Percentiles rank a stretch among this genome's conserved stretches.
Evolutionary conservation across 2,329 filamentous ascomycete genomes (phyloP).

Genomic region (Fusarium bactridioides): DNA sequence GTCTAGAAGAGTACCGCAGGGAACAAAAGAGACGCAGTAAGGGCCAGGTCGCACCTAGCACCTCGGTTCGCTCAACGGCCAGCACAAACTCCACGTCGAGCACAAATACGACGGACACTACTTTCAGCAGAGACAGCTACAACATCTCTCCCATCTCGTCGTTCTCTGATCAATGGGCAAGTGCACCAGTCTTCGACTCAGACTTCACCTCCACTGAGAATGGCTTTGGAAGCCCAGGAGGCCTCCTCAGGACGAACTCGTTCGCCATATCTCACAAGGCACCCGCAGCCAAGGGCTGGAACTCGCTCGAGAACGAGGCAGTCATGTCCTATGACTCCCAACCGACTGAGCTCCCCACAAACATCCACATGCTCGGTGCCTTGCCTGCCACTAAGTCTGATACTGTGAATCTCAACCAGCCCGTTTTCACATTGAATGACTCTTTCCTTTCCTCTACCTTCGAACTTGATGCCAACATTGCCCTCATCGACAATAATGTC

Average conservation of each 20-base stretch:
- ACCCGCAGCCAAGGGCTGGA: constrained; percentile 34
- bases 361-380: constrained; percentile 47
- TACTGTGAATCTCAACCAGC: constrained; percentile 45
- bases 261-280: constrained; percentile 36
- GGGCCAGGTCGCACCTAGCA: constrained; percentile 54
- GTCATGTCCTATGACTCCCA: constrained; percentile 42
- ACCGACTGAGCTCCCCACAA: constrained; percentile 54
- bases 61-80: constrained; percentile 57
- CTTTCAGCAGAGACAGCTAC: constrained; percentile 50
- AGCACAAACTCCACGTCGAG: constrained; percentile 49
- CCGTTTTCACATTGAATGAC: constrained; percentile 48
- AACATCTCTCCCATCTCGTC: constrained; percentile 59
- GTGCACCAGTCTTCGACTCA: constrained; percentile 52
- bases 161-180: constrained; percentile 52
- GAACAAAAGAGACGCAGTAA: constrained; percentile 49
- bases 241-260: constrained; percentile 40
- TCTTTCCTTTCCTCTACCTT: constrained; percentile 46
- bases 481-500: constrained; percentile 45
- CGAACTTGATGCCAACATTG: constrained; percentile 49
- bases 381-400: constrained; percentile 43
- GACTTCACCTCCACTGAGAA: constrained; percentile 57
- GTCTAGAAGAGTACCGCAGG: constrained; percentile 45
- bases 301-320: constrained; percentile 41
- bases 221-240: constrained; percentile 47
- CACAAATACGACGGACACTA: constrained; percentile 51